phyloP scores from a whole-genome alignment of 345 rosid genomes.

The Balakata baccata region DNA sequence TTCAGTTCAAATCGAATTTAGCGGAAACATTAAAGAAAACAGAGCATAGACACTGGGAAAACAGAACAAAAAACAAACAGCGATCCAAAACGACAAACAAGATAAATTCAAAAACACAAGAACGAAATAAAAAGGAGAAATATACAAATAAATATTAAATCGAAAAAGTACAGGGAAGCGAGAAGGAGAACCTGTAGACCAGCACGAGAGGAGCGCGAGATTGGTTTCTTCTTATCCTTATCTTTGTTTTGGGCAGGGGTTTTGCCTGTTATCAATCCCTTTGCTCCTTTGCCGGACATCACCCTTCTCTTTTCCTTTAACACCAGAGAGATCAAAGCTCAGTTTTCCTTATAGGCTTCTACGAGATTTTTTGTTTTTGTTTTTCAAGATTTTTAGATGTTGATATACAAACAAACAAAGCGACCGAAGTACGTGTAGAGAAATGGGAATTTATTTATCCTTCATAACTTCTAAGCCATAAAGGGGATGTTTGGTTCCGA shows the following conservation, averaged over 20 bases:
- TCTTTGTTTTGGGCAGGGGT: conserved; percentile 19
- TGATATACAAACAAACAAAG: background rate
- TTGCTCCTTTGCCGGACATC: conserved; percentile 32
- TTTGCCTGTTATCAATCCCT: conserved; percentile 23
- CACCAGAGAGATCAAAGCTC: background rate
- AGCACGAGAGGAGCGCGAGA: conserved; percentile 27
- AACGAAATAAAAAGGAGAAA: background rate
- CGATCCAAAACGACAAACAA: background rate
- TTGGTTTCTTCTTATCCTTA: conserved; percentile 28
- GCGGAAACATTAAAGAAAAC: background rate
- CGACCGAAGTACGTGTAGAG: too few relatives aligned
- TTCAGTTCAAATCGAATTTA: background rate
- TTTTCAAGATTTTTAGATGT: background rate
- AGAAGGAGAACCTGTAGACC: conserved; percentile 18
- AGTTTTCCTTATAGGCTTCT: background rate
- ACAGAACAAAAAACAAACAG: background rate
- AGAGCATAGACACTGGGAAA: background rate
- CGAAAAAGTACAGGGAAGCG: background rate
- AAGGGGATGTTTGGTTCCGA: too few relatives aligned
- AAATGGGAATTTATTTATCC: too few relatives aligned
- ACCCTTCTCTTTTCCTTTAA: background rate
- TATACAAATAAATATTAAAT: background rate
- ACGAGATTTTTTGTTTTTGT: background rate
- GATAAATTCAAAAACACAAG: background rate
- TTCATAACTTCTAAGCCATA: too few relatives aligned